phyloP scores from a whole-genome alignment of 495 filamentous ascomycete genomes.

The Cryomyces minteri region DNA sequence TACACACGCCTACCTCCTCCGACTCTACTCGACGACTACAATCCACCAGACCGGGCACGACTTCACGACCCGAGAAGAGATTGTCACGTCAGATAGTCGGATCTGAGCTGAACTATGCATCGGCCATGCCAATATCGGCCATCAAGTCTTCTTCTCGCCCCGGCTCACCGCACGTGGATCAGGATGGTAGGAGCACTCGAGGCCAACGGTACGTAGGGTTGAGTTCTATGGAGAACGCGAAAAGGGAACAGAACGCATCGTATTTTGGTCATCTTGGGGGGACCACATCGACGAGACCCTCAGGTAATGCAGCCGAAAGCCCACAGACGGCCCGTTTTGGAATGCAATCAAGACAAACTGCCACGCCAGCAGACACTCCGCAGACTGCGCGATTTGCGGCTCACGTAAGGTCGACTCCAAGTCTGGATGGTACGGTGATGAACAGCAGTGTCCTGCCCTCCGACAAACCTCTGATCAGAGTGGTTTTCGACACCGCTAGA shows the following conservation, averaged over 20 bases:
- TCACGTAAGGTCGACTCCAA: constrained; percentile 46
- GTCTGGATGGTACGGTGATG: constrained; percentile 53
- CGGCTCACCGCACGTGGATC: constrained; percentile 45
- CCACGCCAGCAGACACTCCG: constrained; percentile 16
- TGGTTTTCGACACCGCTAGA: constrained; percentile 72
- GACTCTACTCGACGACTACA: constrained; percentile 45
- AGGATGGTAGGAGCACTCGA: constrained; percentile 29
- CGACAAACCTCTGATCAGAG: constrained; percentile 67
- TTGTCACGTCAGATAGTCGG: constrained; percentile 42
- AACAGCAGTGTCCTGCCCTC: constrained; percentile 46
- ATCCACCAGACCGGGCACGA: constrained; percentile 26
- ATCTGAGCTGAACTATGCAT: constrained; percentile 15
- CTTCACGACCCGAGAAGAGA: constrained; percentile 45
- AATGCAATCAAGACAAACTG: constrained; percentile 1
- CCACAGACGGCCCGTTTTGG: constrained; percentile 1
- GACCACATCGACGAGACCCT: background rate
- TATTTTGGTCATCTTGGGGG: constrained; percentile 30
- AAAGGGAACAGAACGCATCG: constrained; percentile 29
- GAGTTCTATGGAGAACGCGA: constrained; percentile 31
- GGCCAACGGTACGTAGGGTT: constrained; percentile 28
- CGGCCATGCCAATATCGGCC: constrained; percentile 23
- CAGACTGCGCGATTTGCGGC: constrained; percentile 21
- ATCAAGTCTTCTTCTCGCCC: constrained; percentile 44
- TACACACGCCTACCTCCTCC: constrained; percentile 42
- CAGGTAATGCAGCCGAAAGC: background rate